phyloP scores from a whole-genome alignment of 495 filamentous ascomycete genomes.

The Antarctomyces pellizariae region DNA sequence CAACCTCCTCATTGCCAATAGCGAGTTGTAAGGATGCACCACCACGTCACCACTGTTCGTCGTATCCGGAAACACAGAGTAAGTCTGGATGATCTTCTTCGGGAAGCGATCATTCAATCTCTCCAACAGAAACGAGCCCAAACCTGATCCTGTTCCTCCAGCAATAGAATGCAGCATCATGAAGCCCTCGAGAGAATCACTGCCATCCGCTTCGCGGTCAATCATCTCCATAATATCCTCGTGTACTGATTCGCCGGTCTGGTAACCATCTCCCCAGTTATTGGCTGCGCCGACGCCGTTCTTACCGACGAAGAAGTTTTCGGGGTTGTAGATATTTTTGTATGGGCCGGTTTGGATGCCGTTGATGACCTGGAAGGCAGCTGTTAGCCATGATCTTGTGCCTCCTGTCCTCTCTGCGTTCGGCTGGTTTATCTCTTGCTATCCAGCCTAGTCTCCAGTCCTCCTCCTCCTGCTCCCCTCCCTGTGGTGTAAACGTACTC shows the following conservation, averaged over 20 bases:
- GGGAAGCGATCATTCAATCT: constrained; percentile 92
- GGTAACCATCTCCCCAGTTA: constrained; percentile 93
- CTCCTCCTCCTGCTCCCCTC: not conserved
- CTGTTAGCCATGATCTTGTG: not conserved
- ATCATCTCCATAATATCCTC: constrained; percentile 99
- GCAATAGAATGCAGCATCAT: constrained; percentile 98
- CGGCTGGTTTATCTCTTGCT: not conserved
- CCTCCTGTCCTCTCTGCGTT: too few species aligned
- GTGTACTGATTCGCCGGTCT: constrained; percentile 73
- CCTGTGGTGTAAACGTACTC: constrained; percentile 26
- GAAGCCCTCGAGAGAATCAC: constrained; percentile 93
- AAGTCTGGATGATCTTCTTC: constrained; percentile 97
- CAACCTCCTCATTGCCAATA: constrained; percentile 72
- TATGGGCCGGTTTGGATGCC: constrained; percentile 80
- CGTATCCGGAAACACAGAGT: constrained; percentile 91
- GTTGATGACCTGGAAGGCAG: constrained; percentile 46
- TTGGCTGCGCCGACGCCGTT: constrained; percentile 85
- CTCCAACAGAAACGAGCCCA: constrained; percentile 89
- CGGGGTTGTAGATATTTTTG: constrained; percentile 96
- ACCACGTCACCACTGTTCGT: constrained; percentile 70
- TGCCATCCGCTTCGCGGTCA: constrained; percentile 91
- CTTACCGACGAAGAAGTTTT: constrained; percentile 91
- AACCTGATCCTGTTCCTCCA: constrained; percentile 81
- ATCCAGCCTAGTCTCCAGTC: not conserved
- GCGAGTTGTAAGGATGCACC: constrained; percentile 93